Base-by-base conservation (phyloP, 257 asterid species). In the Voacanga thouarsii region DNA sequence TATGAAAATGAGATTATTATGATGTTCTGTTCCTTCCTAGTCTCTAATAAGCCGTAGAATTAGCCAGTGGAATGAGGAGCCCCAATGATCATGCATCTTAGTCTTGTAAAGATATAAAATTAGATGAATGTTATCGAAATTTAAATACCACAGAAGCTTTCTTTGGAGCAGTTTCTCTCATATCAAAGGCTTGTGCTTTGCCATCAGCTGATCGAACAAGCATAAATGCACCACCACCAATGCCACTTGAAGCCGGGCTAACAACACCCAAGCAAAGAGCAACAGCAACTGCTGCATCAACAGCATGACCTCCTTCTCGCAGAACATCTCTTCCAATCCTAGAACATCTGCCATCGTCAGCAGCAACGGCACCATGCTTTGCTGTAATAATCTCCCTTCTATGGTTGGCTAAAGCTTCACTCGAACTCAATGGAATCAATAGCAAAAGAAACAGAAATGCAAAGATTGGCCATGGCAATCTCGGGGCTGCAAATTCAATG, bases 151-250 rank as follows among this genome's bases (percentile, higher is more conserved):
- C 16, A 6, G 83, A 90, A 81, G 93, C 89, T 75, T 24, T 51
- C 16, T 37, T 71, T 14, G 97, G 97, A 55, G 97, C 92, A 0
- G 89, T 90, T 67, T 92, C 97, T 84, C 97, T 88, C 88, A 87
- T 87, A 77, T 92, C 97, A 53, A 84, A 89, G 67, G 84, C 97
- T 67, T 83, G 80, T 0, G 87, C 59, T 6, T 76, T 76, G 9
- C 89, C 94, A 50, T 82, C 76, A 18, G 84, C 81, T 14, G 84
- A 70, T 11, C 90, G 78, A 33, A 90, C 77, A 15, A 92, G 83
- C 94, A 92, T 90, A 79, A 92, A 92, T 5, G 90, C 92, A 14
- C 97, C 97, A 4, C 97, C 97, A 45, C 97, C 97, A 18, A 90
- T 86, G 76, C 97, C 97, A 44, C 97, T 92, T 16, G 96, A 90